These are phyloP conservation scores for Lichina pygmaea DNA, from an alignment of 495 filamentous ascomycete species.

Conservation along the genomic window DNA sequence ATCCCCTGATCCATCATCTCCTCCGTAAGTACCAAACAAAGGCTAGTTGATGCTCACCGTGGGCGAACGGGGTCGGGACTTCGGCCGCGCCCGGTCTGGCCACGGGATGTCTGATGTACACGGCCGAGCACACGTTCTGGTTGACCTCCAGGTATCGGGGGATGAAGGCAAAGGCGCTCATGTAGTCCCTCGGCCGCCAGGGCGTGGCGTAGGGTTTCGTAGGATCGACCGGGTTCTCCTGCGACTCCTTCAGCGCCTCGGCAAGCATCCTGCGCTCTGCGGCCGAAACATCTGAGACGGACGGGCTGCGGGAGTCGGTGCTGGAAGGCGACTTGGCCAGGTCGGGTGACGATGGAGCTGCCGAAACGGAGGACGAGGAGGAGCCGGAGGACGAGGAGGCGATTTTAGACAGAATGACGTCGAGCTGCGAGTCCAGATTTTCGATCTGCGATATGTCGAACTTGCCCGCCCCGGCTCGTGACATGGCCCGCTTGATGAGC, in stretches of 20 bases:
- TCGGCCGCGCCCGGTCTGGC: constrained; percentile 69
- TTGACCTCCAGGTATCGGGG: constrained; percentile 92
- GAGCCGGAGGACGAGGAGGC: no score
- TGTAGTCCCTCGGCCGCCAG: constrained; percentile 68
- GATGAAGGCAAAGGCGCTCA: constrained; percentile 82
- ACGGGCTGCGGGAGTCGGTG: background rate
- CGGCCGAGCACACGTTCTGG: constrained; percentile 80
- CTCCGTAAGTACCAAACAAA: constrained; percentile 87
- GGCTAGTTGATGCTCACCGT: constrained; percentile 37
- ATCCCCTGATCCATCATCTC: constrained; percentile 17
- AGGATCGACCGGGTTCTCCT: constrained; percentile 47
- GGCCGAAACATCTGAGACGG: background rate
- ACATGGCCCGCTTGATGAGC: constrained; percentile 24
- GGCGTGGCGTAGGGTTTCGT: constrained; percentile 73
- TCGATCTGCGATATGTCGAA: no score
- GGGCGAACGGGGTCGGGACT: constrained; percentile 54
- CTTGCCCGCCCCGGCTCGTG: constrained; percentile 14
- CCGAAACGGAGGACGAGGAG: background rate
- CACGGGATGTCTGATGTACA: constrained; percentile 87
- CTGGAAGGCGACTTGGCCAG: constrained; percentile 2
- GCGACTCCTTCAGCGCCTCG: constrained; percentile 23
- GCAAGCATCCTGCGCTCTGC: constrained; percentile 8
- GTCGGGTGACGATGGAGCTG: constrained; percentile 8
- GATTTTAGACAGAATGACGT: no score
- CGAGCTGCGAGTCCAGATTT: no score